Evolutionary conservation across 2,329 filamentous ascomycete genomes (phyloP).

Genomic region (Rutstroemia sp.): DNA sequence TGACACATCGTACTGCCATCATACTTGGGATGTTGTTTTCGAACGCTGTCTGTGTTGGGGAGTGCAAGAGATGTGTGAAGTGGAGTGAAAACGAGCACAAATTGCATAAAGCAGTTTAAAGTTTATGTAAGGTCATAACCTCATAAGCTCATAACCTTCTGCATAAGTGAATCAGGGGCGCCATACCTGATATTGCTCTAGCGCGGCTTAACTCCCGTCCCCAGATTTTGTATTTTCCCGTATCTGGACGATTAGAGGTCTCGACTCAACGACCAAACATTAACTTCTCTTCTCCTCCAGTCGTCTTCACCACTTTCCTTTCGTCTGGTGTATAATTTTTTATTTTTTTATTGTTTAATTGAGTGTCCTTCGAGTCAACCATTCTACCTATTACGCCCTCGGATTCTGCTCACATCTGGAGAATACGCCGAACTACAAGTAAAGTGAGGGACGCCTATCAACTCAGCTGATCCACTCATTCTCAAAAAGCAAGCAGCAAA

Average conservation of each 20-base stretch:
- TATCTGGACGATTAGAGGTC: neutral
- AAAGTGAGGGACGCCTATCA: neutral
- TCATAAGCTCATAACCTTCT: too few relatives aligned
- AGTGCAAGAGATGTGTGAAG: too few relatives aligned
- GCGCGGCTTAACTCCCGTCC: too few relatives aligned
- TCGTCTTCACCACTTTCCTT: neutral
- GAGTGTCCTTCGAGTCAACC: neutral
- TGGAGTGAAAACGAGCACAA: too few relatives aligned
- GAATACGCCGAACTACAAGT: neutral
- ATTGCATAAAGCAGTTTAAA: too few relatives aligned
- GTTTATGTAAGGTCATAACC: too few relatives aligned
- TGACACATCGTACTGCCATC: too few relatives aligned
- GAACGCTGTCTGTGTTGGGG: too few relatives aligned
- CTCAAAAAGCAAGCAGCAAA: neutral
- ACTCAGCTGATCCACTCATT: neutral
- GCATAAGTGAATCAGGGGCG: too few relatives aligned
- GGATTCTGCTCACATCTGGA: neutral
- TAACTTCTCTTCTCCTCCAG: constrained; percentile 4
- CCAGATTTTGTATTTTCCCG: too few relatives aligned
- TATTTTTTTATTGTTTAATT: constrained; percentile 7
- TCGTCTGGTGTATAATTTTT: neutral
- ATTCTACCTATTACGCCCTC: neutral
- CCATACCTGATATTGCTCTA: too few relatives aligned
- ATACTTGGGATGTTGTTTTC: too few relatives aligned
- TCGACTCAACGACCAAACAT: neutral